Percentiles rank a stretch among this genome's conserved stretches.
These are phyloP conservation scores for Chaetomium cochliodes DNA, from an alignment of 495 filamentous ascomycete genomes.

Conservation along the genomic window DNA sequence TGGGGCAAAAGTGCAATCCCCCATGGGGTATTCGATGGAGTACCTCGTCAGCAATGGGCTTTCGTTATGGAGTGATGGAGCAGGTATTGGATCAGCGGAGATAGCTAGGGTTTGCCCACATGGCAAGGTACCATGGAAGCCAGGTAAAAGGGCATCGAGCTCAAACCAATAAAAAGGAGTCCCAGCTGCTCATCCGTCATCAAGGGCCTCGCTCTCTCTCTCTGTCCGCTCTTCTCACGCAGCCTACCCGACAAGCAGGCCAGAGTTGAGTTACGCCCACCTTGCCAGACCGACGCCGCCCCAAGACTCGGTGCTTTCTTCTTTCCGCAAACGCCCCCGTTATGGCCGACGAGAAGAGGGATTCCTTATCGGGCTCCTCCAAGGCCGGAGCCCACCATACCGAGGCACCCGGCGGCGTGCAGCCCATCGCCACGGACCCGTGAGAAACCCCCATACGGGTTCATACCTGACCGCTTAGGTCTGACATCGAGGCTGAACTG, in stretches of 20 bases:
- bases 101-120: slow-evolving; percentile 5
- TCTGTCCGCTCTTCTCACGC: not conserved
- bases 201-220: not conserved
- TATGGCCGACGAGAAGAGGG: slow-evolving; percentile 28
- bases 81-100: not conserved
- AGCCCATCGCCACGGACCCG: slow-evolving; percentile 57
- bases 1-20: not conserved
- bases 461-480: not conserved
- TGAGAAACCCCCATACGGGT: slow-evolving; percentile 32
- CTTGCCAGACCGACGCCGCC: not conserved
- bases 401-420: slow-evolving; percentile 2
- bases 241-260: not conserved
- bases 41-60: not conserved
- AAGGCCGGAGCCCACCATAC: slow-evolving; percentile 16
- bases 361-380: slow-evolving; percentile 12
- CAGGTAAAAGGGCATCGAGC: not conserved
- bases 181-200: not conserved
- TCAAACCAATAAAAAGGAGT: not conserved
- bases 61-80: not conserved
- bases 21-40: slow-evolving; percentile 10
- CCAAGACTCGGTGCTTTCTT: slow-evolving; percentile 1
- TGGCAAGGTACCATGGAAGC: not conserved
- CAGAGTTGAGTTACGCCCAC: slow-evolving; percentile 6
- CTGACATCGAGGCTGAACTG: slow-evolving; percentile 9
- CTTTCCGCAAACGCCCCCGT: not conserved